phyloP scores from a whole-genome alignment of 768 basidiomycete species.

The Porphyrellus cyaneotinctus region DNA sequence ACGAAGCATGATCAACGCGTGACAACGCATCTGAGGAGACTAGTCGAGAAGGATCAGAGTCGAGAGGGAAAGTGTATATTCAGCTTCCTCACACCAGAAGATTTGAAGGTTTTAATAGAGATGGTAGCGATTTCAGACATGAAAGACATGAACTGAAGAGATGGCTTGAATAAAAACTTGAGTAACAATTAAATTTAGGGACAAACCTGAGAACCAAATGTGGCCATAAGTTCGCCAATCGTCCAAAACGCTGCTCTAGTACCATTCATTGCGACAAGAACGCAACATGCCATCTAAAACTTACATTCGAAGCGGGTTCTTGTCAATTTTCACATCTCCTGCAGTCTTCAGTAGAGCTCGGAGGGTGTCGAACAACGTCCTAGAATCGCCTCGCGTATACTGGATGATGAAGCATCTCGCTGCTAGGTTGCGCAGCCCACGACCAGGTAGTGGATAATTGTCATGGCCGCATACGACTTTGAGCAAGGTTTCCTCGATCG shows the following conservation, averaged over 20 bases:
- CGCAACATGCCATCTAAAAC: slow-evolving; percentile 21
- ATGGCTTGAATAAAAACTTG: not conserved
- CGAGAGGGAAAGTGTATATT: not conserved
- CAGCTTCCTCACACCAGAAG: slow-evolving; percentile 57
- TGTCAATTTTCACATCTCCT: slow-evolving; percentile 68
- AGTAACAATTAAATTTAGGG: not conserved
- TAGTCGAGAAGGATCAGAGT: slow-evolving; percentile 29
- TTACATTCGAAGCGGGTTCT: slow-evolving; percentile 64
- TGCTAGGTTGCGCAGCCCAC: slow-evolving; percentile 75
- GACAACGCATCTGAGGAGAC: slow-evolving; percentile 78
- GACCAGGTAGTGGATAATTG: slow-evolving; percentile 78
- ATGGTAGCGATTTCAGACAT: slow-evolving; percentile 77
- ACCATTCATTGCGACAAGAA: slow-evolving; percentile 4
- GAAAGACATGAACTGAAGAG: slow-evolving; percentile 84
- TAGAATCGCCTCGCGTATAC: slow-evolving; percentile 78
- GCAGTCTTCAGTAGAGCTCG: slow-evolving; percentile 73
- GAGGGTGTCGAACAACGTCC: slow-evolving; percentile 82
- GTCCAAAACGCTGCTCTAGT: slow-evolving; percentile 78
- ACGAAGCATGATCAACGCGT: slow-evolving; percentile 72
- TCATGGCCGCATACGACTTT: slow-evolving; percentile 63
- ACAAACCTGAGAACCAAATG: slow-evolving; percentile 78
- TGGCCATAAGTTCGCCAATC: slow-evolving; percentile 84
- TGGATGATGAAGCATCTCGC: slow-evolving; percentile 71
- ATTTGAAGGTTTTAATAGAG: slow-evolving; percentile 63
- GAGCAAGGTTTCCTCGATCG: slow-evolving; percentile 59